Base-by-base conservation (phyloP, 352 stramenopile species). In the Phytophthora pluvialis region DNA sequence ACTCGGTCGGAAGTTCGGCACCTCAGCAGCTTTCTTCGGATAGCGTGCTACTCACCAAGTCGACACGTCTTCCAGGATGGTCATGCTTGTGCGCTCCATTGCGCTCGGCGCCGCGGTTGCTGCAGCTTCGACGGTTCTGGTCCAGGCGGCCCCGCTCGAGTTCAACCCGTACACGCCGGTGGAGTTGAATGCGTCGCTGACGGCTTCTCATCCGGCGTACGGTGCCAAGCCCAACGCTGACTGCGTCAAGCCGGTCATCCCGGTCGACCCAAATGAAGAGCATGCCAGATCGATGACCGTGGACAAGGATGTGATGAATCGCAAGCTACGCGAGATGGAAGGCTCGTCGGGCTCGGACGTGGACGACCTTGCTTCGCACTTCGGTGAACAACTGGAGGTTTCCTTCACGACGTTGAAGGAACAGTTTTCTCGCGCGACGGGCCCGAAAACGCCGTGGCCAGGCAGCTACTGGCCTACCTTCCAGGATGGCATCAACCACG, bases 391-490 rank as follows among this genome's bases (percentile, higher is more conserved):
- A 45, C 6, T 67, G 40, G 70, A 79, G 31, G 40, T 45, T 13
- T 63, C 50, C 40, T 58, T 73, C 32, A 45, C 36, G 28, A 51
- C 59, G 13, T 40, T 78, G 26, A 54, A 70, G 47, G 49, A 45
- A 28, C 48, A 70, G 15, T 74, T 71, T 33, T n/a, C 38, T n/a
- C 29, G 28, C 3, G 62, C 42, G 6, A 40, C 32, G 9, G 69
- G 50, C 2, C 48, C 68, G 6, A 39, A 43, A 6, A 62, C 54
- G 6, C 75, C 75, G 3, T 81, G 75, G 75, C 65, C 75, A 4
- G 67, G 70, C 60, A 83, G 73, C 64, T 89, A 89, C 71, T 89
- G 77, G 75, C 73, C 78, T 3, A 69, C 60, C 28, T 87, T 73
- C 67, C 60, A 74, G 39, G 80, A 89, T 50, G 69, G 80, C 36